These are phyloP conservation scores for Lunasporangiospora selenospora DNA, from an alignment of 192 early-diverging fungal genomes.

Conservation along the genomic window DNA sequence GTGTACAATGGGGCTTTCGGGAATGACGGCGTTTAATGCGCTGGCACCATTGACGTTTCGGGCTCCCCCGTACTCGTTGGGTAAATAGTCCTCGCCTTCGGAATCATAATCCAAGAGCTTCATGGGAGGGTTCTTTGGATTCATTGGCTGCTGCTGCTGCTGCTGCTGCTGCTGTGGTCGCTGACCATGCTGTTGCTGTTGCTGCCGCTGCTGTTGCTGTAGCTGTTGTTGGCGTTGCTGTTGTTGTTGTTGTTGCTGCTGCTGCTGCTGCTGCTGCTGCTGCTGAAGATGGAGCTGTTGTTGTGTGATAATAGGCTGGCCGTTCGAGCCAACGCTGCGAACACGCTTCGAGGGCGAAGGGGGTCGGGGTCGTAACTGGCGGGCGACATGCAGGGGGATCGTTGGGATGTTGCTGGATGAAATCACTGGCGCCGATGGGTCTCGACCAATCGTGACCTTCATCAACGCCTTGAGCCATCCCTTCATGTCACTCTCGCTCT, in stretches of 20 bases:
- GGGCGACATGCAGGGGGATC: conserved; percentile 60
- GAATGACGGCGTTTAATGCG: background rate
- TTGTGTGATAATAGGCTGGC: conserved; percentile 33
- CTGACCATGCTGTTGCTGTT: conserved; percentile 6
- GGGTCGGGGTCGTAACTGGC: conserved; percentile 60
- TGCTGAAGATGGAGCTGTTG: conserved; percentile 28
- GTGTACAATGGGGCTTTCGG: conserved; percentile 12
- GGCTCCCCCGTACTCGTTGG: conserved; percentile 5
- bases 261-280: conserved; percentile 22
- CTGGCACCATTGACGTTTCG: conserved; percentile 3
- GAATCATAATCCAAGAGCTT: conserved; percentile 39
- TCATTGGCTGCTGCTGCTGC: conserved; percentile 5
- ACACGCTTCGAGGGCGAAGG: conserved; percentile 31
- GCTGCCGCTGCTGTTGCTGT: conserved; percentile 13
- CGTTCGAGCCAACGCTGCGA: conserved; percentile 24
- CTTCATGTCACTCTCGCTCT: conserved; percentile 55
- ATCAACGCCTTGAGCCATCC: conserved; percentile 67
- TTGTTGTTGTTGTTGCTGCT: conserved; percentile 20
- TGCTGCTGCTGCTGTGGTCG: background rate
- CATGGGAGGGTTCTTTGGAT: no score
- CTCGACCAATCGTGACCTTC: conserved; percentile 68
- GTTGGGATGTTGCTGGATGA: conserved; percentile 67
- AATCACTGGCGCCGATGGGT: conserved; percentile 60
- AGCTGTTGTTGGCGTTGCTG: conserved; percentile 9
- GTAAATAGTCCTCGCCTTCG: conserved; percentile 28